A percentile compares a stretch with the other conserved stretches of the same genome.
These are phyloP conservation scores for Arctium minus DNA, from an alignment of 129 eudicot species.

Conservation along the genomic window DNA sequence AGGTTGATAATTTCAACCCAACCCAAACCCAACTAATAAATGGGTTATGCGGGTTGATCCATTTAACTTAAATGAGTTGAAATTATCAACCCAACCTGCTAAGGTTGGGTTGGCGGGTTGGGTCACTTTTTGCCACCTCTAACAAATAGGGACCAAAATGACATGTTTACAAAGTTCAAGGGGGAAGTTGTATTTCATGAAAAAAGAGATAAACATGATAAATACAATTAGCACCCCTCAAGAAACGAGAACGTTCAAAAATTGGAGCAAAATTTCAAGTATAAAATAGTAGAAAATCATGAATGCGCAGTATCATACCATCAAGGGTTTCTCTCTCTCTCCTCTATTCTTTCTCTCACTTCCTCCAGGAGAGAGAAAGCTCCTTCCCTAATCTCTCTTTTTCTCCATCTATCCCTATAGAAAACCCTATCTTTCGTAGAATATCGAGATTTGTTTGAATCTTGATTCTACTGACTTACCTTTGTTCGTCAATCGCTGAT, in stretches of 20 bases:
- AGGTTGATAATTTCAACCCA: too few relatives aligned
- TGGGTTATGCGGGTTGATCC: too few relatives aligned
- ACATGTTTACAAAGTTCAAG: neutral
- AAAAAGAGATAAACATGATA: neutral
- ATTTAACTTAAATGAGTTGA: too few relatives aligned
- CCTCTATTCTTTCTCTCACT: slow-evolving; percentile 36
- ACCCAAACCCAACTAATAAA: too few relatives aligned
- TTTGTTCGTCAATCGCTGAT: slow-evolving; percentile 28
- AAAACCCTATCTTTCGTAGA: slow-evolving; percentile 30
- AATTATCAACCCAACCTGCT: too few relatives aligned
- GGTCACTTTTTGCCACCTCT: too few relatives aligned
- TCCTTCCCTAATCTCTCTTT: slow-evolving; percentile 18
- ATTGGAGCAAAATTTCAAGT: neutral
- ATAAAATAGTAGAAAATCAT: slow-evolving; percentile 3
- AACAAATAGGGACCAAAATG: neutral
- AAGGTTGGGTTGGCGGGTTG: too few relatives aligned
- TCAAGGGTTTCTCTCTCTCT: slow-evolving; percentile 64
- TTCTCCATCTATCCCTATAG: slow-evolving; percentile 23
- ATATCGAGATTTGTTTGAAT: neutral
- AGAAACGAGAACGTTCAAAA: neutral
- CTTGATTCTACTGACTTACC: slow-evolving; percentile 21
- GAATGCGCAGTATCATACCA: neutral
- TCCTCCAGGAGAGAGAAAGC: slow-evolving; percentile 57
- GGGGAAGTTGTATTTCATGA: neutral
- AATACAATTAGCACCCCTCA: neutral